Base-by-base conservation (phyloP, 306 rosid species). In the Calophaca sinica region DNA sequence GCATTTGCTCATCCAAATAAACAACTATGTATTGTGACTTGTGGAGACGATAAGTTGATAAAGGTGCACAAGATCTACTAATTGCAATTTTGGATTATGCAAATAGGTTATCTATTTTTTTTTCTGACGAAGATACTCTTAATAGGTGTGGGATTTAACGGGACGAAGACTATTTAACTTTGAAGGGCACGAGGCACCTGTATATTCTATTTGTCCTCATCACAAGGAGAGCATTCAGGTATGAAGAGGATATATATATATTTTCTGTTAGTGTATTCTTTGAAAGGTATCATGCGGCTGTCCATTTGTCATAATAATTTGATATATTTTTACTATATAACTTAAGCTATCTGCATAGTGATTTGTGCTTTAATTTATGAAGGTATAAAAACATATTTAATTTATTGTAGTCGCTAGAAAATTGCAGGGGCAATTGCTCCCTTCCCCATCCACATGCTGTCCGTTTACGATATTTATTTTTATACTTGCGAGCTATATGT, bases 181-280 rank as follows among this genome's bases (percentile, higher is more conserved):
- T 78, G 97, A 85, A 78, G 98, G 98, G 80, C 97, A 93, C 0
- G 96, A 85, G 15, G 93, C 98, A 35, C 90, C 96, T 2, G 93
- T 93, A 26, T 90, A 89, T 85, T 93, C 97, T 54, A 74, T 93
- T 69, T 93, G 97, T 81, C 97, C 98, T 87, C 97, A 90, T 83
- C 93, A 93, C 83, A 90, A 89, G 84, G 96, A 90, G 85, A 86
- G 26, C 78, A 86, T 90, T 79, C 93, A 93, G 94, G 98, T 90
- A 77, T 53, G 42, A 45, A 35, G 26, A 50, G 6, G 38, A 41
- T 49, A 64, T 72, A 12, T 72, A 12, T 41, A 35, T 63, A 64
- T 39, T 57, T 68, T 66, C 44, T 14, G 3, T 31, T 15, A 29
- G 44, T 57, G 52, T 32, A 38, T 61, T 60, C 33, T 46, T 75